These are phyloP conservation scores for Fusarium sp. DNA, from an alignment of 2,329 filamentous ascomycete genomes.

Conservation along the genomic window DNA sequence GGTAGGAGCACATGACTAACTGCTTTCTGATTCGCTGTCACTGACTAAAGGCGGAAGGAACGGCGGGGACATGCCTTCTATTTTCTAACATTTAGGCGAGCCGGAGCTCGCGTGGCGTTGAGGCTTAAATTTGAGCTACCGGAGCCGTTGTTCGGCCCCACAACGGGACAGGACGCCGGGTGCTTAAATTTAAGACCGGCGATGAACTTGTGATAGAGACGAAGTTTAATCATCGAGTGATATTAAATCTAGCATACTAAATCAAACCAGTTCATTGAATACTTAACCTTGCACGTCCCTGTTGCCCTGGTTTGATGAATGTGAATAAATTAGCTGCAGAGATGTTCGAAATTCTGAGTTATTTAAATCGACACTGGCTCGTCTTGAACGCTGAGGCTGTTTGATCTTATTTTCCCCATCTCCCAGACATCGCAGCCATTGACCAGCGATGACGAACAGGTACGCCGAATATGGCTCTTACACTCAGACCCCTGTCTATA, in stretches of 20 bases:
- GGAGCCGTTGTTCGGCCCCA: slow-evolving; percentile 19
- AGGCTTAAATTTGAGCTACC: slow-evolving; percentile 17
- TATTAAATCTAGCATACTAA: not conserved
- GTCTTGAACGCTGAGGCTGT: not conserved
- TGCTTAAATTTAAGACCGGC: slow-evolving; percentile 7
- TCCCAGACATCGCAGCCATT: not conserved
- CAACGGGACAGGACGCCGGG: slow-evolving; percentile 6
- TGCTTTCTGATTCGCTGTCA: slow-evolving; percentile 1
- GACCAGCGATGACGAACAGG: not conserved
- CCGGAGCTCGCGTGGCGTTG: not conserved
- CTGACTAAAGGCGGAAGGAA: slow-evolving; percentile 7
- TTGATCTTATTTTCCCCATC: not conserved
- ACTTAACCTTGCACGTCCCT: not conserved
- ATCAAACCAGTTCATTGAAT: not conserved
- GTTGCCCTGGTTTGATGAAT: not conserved
- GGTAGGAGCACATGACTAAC: slow-evolving; percentile 16
- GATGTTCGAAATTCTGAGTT: not conserved
- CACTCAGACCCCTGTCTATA: slow-evolving; percentile 13
- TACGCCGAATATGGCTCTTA: not conserved
- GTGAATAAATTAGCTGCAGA: not conserved
- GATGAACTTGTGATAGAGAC: not conserved
- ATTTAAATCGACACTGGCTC: not conserved
- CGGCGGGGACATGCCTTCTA: slow-evolving; percentile 18
- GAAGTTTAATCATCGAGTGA: not conserved
- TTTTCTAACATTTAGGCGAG: slow-evolving; percentile 7